Percentiles rank a stretch among this genome's conserved stretches.
phyloP scores from a whole-genome alignment of 2,329 filamentous ascomycete genomes.

The Aspergillus spinulosporus region DNA sequence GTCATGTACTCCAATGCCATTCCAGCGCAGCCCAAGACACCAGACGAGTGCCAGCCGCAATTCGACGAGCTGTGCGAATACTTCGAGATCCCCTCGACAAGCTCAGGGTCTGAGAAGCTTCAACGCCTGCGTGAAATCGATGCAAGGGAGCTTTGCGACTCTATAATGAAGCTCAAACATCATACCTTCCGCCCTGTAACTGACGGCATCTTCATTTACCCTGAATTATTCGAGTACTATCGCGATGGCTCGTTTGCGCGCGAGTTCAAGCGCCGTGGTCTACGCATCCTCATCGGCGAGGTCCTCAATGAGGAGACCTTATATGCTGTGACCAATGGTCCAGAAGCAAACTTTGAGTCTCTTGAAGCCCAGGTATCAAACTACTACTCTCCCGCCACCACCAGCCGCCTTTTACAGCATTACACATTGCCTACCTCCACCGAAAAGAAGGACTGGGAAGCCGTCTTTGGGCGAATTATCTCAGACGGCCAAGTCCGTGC shows the following conservation, averaged over 20 bases:
- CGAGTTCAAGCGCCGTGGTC: slow-evolving; percentile 37
- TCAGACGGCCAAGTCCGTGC: slow-evolving; percentile 26
- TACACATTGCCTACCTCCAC: slow-evolving; percentile 37
- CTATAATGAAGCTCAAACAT: slow-evolving; percentile 43
- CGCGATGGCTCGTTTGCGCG: slow-evolving; percentile 39
- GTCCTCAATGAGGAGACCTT: slow-evolving; percentile 49
- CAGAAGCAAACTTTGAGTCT: slow-evolving; percentile 33
- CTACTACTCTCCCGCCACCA: slow-evolving; percentile 46
- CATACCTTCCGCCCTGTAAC: slow-evolving; percentile 52
- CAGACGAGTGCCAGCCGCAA: slow-evolving; percentile 40
- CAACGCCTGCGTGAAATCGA: slow-evolving; percentile 34
- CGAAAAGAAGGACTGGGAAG: slow-evolving; percentile 36
- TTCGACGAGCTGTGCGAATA: slow-evolving; percentile 47
- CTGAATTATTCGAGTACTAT: slow-evolving; percentile 43
- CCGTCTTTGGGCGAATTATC: slow-evolving; percentile 42
- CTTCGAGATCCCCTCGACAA: slow-evolving; percentile 30
- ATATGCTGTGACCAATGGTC: slow-evolving; percentile 45
- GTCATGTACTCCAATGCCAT: slow-evolving; percentile 52
- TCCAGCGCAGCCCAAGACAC: slow-evolving; percentile 46
- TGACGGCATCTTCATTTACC: slow-evolving; percentile 44
- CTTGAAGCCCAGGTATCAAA: slow-evolving; percentile 44
- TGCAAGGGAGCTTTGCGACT: slow-evolving; percentile 34
- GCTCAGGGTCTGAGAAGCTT: slow-evolving; percentile 34
- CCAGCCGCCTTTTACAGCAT: slow-evolving; percentile 38
- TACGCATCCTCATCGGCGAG: slow-evolving; percentile 47